Evolutionary conservation across 208 protist species (phyloP).

Genomic region (Trypanosoma melophagium): DNA sequence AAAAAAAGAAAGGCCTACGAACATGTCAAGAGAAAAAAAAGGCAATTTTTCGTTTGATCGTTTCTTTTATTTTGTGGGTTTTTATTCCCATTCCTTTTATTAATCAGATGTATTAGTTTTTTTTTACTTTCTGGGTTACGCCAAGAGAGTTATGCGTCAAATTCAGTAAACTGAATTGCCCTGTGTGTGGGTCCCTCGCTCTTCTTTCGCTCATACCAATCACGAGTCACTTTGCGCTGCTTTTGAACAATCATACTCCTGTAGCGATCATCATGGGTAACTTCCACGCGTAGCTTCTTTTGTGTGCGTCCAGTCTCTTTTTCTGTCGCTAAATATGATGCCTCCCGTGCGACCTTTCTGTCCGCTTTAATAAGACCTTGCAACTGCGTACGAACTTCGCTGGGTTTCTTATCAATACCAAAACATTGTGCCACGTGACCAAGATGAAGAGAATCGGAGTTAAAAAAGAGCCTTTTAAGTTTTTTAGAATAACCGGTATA

Average conservation of each 20-base stretch:
- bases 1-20: too few relatives aligned
- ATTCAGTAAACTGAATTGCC: slow-evolving; percentile 77
- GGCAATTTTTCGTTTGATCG: too few relatives aligned
- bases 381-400: slow-evolving; percentile 68
- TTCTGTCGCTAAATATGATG: background rate
- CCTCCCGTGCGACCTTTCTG: slow-evolving; percentile 58
- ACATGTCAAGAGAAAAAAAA: too few relatives aligned
- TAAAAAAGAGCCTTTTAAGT: slow-evolving; percentile 92
- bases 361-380: slow-evolving; percentile 69
- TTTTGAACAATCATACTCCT: slow-evolving; percentile 52
- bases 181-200: slow-evolving; percentile 49
- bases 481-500: slow-evolving; percentile 91
- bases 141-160: slow-evolving; percentile 43
- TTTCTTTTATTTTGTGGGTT: too few relatives aligned
- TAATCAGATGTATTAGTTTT: too few relatives aligned
- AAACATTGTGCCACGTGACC: slow-evolving; percentile 93
- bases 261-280: slow-evolving; percentile 61
- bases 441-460: slow-evolving; percentile 94
- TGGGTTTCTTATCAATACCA: slow-evolving; percentile 86
- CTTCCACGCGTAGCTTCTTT: slow-evolving; percentile 67
- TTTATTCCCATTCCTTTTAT: too few relatives aligned
- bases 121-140: too few relatives aligned
- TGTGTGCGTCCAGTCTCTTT: slow-evolving; percentile 17
- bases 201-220: slow-evolving; percentile 71
- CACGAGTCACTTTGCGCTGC: slow-evolving; percentile 76